Conservation (phyloP, 495 filamentous ascomycete genomes). For the Aspergillus sclerotioniger region DNA sequence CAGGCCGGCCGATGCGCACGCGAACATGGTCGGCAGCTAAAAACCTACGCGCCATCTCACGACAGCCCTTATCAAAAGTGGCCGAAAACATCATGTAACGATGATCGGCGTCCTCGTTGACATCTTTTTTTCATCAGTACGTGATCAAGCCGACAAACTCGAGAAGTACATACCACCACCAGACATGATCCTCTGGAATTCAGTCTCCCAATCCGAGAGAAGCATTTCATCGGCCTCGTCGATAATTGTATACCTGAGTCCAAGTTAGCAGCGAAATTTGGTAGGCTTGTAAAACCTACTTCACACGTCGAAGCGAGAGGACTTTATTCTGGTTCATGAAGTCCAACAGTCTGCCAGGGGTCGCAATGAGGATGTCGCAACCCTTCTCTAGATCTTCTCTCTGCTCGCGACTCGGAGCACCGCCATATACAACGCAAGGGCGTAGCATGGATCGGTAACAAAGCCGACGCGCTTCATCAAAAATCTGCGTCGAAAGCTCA, state of each 20-base stretch:
- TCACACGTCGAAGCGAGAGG: conserved; percentile 71
- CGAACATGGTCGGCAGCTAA: conserved; percentile 70
- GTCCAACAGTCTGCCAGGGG: conserved; percentile 81
- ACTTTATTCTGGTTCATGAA: conserved; percentile 68
- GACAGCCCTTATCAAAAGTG: conserved; percentile 78
- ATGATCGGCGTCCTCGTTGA: conserved; percentile 78
- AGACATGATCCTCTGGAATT: conserved; percentile 67
- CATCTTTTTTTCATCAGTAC: conserved; percentile 35
- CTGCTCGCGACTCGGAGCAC: conserved; percentile 65
- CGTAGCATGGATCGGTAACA: conserved; percentile 94
- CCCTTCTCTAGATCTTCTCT: conserved; percentile 70
- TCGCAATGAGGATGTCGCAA: conserved; percentile 85
- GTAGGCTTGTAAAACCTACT: conserved; percentile 45
- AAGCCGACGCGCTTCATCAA: conserved; percentile 85
- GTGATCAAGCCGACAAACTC: conserved; percentile 5
- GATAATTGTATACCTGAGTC: conserved; percentile 70
- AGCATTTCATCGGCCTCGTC: conserved; percentile 97
- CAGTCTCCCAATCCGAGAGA: conserved; percentile 66
- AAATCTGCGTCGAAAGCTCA: conserved; percentile 90
- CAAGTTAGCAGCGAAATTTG: background rate
- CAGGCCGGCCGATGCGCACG: conserved; percentile 80
- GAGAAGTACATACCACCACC: conserved; percentile 63
- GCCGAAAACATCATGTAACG: conserved; percentile 92
- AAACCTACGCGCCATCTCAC: conserved; percentile 70
- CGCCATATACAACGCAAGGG: conserved; percentile 88